These are phyloP conservation scores for Termitomyces eurrhizus DNA, from an alignment of 768 basidiomycete species.

Conservation along the genomic window DNA sequence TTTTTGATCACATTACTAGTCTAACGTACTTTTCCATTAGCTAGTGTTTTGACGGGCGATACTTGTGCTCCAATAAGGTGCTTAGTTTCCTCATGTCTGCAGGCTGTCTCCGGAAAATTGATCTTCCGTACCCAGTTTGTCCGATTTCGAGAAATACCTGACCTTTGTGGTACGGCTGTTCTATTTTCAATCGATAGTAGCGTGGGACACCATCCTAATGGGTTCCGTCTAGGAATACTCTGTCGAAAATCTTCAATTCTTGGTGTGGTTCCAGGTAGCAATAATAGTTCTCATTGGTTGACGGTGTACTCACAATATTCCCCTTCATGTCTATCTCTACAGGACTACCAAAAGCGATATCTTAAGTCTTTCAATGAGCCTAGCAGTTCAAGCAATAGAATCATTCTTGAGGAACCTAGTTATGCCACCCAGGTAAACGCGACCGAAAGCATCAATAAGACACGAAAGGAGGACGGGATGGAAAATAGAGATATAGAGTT, in stretches of 20 bases:
- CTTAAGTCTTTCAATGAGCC: constrained; percentile 21
- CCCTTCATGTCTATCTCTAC: not conserved
- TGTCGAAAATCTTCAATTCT: constrained; percentile 30
- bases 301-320: constrained; percentile 4
- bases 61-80: constrained; percentile 37
- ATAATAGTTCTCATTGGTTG: constrained; percentile 1
- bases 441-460: constrained; percentile 16
- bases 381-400: constrained; percentile 20
- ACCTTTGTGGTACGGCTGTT: constrained; percentile 22
- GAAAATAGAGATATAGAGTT: not conserved
- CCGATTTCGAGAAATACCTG: constrained; percentile 24
- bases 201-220: constrained; percentile 19
- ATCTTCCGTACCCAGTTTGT: constrained; percentile 20
- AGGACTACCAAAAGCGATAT: constrained; percentile 35
- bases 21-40: constrained; percentile 10
- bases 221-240: constrained; percentile 24
- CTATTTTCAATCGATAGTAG: constrained; percentile 5
- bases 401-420: constrained; percentile 13
- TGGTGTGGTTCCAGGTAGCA: constrained; percentile 32
- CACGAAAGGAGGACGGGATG: constrained; percentile 14
- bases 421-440: constrained; percentile 9
- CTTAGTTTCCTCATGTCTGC: not conserved
- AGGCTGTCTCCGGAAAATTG: not conserved
- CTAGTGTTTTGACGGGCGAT: constrained; percentile 32
- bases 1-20: not conserved